Conservation (phyloP, 371 early-diverging fungal genomes). For the Mucor velutinosus region DNA sequence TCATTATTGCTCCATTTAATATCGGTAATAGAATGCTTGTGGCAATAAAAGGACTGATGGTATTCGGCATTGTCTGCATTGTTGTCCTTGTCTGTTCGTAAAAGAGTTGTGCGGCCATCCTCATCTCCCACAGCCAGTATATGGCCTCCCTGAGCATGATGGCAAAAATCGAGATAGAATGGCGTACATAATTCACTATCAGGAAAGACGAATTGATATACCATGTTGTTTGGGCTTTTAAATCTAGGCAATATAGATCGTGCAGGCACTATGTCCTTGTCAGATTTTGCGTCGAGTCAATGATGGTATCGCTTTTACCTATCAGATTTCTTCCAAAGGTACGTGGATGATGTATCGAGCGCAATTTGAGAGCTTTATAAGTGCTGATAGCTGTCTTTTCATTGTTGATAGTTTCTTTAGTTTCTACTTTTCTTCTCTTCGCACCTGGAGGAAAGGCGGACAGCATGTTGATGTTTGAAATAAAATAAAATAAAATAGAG, state of each 20-base stretch:
- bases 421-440: background rate
- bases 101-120: constrained; percentile 54
- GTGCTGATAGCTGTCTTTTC: background rate
- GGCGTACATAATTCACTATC: constrained; percentile 25
- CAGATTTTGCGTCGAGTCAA: background rate
- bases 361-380: background rate
- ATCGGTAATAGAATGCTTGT: constrained; percentile 63
- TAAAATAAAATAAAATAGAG: background rate
- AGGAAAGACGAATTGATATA: constrained; percentile 24
- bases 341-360: background rate
- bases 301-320: background rate
- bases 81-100: constrained; percentile 54
- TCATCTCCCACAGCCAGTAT: constrained; percentile 69
- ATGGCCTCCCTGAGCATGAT: constrained; percentile 36
- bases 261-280: constrained; percentile 11
- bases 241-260: constrained; percentile 9
- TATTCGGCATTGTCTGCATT: constrained; percentile 28
- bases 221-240: constrained; percentile 3
- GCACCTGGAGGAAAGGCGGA: background rate
- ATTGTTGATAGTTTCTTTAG: background rate
- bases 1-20: constrained; percentile 63
- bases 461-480: background rate
- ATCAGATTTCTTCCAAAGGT: constrained; percentile 4
- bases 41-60: constrained; percentile 24
- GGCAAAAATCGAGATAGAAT: constrained; percentile 13